phyloP scores from a whole-genome alignment of 495 filamentous ascomycete species.

The Aspergillus conjunctus region DNA sequence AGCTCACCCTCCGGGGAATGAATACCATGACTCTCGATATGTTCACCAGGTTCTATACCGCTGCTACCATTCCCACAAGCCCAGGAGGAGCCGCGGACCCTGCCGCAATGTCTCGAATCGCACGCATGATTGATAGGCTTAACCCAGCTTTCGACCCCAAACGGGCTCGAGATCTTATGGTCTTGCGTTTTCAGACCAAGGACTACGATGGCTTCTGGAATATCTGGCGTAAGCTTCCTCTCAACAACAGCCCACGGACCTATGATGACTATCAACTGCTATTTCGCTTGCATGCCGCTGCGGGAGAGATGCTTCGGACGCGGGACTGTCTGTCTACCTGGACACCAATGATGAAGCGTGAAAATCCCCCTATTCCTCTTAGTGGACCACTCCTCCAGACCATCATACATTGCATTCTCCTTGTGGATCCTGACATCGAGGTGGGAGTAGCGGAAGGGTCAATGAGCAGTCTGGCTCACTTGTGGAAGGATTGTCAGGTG shows the following conservation, averaged over 20 bases:
- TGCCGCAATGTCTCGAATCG: slow-evolving; percentile 6
- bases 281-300: slow-evolving; percentile 53
- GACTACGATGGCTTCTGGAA: slow-evolving; percentile 63
- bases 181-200: slow-evolving; percentile 37
- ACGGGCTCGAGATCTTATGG: slow-evolving; percentile 50
- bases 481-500: slow-evolving; percentile 38
- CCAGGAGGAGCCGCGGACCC: slow-evolving; percentile 19
- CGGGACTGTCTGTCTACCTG: slow-evolving; percentile 52
- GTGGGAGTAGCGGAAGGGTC: slow-evolving; percentile 25
- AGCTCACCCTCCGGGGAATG: slow-evolving; percentile 46
- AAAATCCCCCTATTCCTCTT: slow-evolving; percentile 54
- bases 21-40: slow-evolving; percentile 48
- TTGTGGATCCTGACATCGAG: slow-evolving; percentile 53
- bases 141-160: slow-evolving; percentile 51
- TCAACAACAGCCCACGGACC: slow-evolving; percentile 51
- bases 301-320: slow-evolving; percentile 46
- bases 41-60: slow-evolving; percentile 46
- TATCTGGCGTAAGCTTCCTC: slow-evolving; percentile 59
- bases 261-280: slow-evolving; percentile 57
- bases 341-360: slow-evolving; percentile 59
- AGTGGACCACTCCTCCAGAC: slow-evolving; percentile 41
- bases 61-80: slow-evolving; percentile 16
- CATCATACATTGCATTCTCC: slow-evolving; percentile 52
- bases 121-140: slow-evolving; percentile 36
- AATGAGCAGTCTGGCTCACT: slow-evolving; percentile 24